A percentile compares a stretch with the other conserved stretches of the same genome.
Evolutionary conservation across 176 grass and related monocot species (phyloP).

Genomic region (Leersia perrieri): DNA sequence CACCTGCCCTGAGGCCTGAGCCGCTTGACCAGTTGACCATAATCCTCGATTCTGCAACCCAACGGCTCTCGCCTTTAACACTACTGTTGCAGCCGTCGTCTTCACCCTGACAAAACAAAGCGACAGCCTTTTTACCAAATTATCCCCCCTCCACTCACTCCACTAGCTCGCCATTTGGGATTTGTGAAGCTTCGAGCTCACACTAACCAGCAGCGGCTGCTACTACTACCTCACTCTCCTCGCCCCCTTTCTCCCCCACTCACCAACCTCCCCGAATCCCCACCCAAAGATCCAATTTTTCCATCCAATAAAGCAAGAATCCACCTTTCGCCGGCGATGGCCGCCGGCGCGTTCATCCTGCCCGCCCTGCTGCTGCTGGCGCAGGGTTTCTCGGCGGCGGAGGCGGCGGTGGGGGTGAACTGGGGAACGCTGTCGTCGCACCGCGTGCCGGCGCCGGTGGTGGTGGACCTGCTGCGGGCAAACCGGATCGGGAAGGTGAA

Average conservation of each 20-base stretch:
- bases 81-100: not conserved
- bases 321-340: not conserved
- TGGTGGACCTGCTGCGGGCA: constrained; percentile 66
- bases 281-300: not conserved
- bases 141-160: not conserved
- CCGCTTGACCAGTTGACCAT: no score
- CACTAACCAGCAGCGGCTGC: not conserved
- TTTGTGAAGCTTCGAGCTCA: not conserved
- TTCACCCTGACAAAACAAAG: not conserved
- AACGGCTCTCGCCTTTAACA: not conserved
- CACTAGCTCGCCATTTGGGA: not conserved
- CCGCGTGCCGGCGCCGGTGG: constrained; percentile 55
- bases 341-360: not conserved
- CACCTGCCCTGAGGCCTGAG: not conserved
- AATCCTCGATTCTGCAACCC: not conserved
- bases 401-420: constrained; percentile 81
- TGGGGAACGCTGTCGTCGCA: constrained; percentile 79
- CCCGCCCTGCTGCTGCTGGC: not conserved
- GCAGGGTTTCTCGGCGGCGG: not conserved
- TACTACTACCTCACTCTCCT: not conserved
- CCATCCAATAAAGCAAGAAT: not conserved
- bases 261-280: constrained; percentile 17
- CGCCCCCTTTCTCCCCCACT: not conserved
- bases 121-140: not conserved
- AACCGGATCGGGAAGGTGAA: constrained; percentile 82